phyloP scores from a whole-genome alignment of 1,284 basidiomycete species.

The Microstroma glucosiphilum region DNA sequence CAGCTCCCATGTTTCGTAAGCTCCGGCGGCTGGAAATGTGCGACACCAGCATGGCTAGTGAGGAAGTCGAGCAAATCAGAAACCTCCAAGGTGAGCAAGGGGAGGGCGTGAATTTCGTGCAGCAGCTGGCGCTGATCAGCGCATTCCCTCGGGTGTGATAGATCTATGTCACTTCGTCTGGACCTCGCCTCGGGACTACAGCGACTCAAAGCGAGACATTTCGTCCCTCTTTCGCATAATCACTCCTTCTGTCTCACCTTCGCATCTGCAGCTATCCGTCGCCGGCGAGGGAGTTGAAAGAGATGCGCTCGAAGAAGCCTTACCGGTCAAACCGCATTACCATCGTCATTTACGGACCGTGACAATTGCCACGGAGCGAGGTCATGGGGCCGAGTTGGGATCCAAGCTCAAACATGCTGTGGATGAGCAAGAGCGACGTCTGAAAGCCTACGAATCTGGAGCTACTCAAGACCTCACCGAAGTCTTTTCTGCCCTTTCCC shows the following conservation, averaged over 20 bases:
- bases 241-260: neutral
- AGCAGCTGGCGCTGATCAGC: too few relatives aligned
- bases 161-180: constrained; percentile 33
- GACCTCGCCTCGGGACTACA: constrained; percentile 41
- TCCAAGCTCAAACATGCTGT: neutral
- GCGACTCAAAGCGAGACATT: constrained; percentile 31
- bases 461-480: neutral
- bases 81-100: constrained; percentile 25
- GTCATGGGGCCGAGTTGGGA: neutral
- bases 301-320: neutral
- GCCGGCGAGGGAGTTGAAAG: constrained; percentile 2
- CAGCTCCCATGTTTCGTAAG: constrained; percentile 42
- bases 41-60: constrained; percentile 41
- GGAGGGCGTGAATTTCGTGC: neutral
- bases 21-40: constrained; percentile 32
- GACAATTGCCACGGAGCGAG: constrained; percentile 1
- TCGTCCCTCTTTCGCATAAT: constrained; percentile 28
- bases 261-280: constrained; percentile 3
- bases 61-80: constrained; percentile 40
- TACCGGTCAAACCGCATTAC: constrained; percentile 10
- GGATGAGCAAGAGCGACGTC: neutral
- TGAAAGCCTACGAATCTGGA: neutral
- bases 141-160: neutral
- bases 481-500: neutral
- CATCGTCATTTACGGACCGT: constrained; percentile 7